Percentiles rank a stretch among this genome's conserved stretches.
phyloP scores from a whole-genome alignment of 163 green algal genomes.

The Scenedesmus sp. region DNA sequence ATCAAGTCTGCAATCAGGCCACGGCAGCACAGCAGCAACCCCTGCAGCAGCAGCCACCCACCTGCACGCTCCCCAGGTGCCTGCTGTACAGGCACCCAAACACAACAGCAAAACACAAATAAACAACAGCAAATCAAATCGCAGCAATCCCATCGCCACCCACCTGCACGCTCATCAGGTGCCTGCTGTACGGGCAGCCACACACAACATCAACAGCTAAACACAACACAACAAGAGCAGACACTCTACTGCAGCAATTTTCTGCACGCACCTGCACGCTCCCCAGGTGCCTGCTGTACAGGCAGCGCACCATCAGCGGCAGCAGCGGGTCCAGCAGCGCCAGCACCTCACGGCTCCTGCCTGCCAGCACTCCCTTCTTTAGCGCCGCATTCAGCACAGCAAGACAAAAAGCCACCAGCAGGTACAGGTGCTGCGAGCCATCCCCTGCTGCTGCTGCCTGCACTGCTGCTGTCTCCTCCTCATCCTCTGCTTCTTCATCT shows the following conservation, averaged over 20 bases:
- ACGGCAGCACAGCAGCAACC: too few relatives aligned
- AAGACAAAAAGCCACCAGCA: constrained; percentile 27
- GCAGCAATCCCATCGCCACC: too few relatives aligned
- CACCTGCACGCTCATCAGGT: too few relatives aligned
- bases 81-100: not conserved
- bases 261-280: constrained; percentile 28
- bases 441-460: not conserved
- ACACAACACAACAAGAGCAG: too few relatives aligned
- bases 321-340: constrained; percentile 81
- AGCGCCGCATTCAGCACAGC: constrained; percentile 18
- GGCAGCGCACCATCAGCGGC: constrained; percentile 73
- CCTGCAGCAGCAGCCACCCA: not conserved
- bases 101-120: not conserved
- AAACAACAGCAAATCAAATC: too few relatives aligned
- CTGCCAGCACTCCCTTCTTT: constrained; percentile 44
- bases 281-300: constrained; percentile 65
- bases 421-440: constrained; percentile 42
- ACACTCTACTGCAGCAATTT: too few relatives aligned
- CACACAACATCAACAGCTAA: too few relatives aligned
- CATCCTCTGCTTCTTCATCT: not conserved
- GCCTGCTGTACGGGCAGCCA: too few relatives aligned
- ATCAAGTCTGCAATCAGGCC: too few relatives aligned
- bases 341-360: constrained; percentile 41
- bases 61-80: not conserved
- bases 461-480: not conserved